These are phyloP conservation scores for Saccharum hybrid DNA, from an alignment of 202 grass and related monocot species.

Conservation along the genomic window DNA sequence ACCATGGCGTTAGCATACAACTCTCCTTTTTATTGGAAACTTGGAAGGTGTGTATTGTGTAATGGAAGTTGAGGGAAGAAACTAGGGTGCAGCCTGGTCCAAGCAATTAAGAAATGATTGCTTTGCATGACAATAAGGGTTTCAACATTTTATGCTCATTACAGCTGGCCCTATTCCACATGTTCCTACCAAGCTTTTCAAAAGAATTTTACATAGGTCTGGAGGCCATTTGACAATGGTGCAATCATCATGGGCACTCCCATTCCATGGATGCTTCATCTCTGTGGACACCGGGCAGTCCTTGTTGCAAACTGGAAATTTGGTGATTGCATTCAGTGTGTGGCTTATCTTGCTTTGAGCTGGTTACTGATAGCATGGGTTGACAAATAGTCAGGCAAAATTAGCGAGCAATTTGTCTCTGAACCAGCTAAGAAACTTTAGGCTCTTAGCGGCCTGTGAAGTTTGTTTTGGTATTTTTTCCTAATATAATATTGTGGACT, in stretches of 20 bases:
- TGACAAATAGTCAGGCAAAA: constrained; percentile 28
- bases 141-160: constrained; percentile 49
- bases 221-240: constrained; percentile 27
- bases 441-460: constrained; percentile 9
- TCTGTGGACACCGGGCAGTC: constrained; percentile 26
- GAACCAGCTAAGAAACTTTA: neutral
- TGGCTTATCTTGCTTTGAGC: constrained; percentile 33
- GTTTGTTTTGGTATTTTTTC: constrained; percentile 1
- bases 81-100: constrained; percentile 44
- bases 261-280: constrained; percentile 27
- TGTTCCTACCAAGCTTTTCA: constrained; percentile 41
- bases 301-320: constrained; percentile 15
- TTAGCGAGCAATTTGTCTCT: neutral
- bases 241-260: constrained; percentile 44
- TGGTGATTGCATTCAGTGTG: constrained; percentile 5
- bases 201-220: constrained; percentile 45
- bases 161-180: constrained; percentile 50
- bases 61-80: constrained; percentile 32
- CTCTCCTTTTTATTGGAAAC: constrained; percentile 7
- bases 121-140: constrained; percentile 38
- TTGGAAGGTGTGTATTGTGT: neutral
- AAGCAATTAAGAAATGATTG: constrained; percentile 44
- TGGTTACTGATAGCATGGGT: constrained; percentile 2
- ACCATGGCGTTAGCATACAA: constrained; percentile 29
- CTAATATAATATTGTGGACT: neutral